Base-by-base conservation (phyloP, 768 basidiomycete species). In the Dentipellis fragilis region DNA sequence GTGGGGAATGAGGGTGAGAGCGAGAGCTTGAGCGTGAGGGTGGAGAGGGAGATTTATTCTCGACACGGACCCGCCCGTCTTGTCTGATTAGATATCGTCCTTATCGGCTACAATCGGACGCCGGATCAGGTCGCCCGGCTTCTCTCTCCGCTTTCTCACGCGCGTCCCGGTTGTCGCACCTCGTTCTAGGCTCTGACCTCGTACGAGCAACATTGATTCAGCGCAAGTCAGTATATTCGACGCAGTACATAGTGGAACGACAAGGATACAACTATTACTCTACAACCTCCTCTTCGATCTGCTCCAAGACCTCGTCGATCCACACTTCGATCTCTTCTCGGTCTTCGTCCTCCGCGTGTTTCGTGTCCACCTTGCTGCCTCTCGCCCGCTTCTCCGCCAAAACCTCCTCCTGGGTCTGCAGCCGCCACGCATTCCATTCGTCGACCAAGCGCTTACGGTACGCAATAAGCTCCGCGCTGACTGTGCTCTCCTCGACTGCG, bases 391-490 rank as follows among this genome's bases (percentile, higher is more conserved):
- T 74, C 58, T 81, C 81, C 52, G 83, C 84, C 37, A 75, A 78
- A 54, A 85, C 55, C 62, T 89, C 83, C 59, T 79, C 80, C 67
- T 78, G 83, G 62, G 85, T 84, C 59, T 81, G 78, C 21, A 75
- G 64, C 52, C 95, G 82, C 96, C 96, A 98, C 45, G 95, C 91
- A 71, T 99, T 96, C 96, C 96, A 99, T 72, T 99, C 96, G 65
- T 96, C 91, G 63, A 98, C 87, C 53, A 97, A 78, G 49, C 96
- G 80, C 69, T 90, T 89, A 58, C 96, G 80, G 60, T 84, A 84
- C 16, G 92, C 91, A 62, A 94, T 80, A 22, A 96, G 80, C 71
- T 98, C 96, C 4, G 93, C 93, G 61, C 87, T 93, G 63, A 94
- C 90, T 64, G 87, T 89, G 69, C 86, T 92, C 72, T 95, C 93